Evolutionary conservation across 2,329 filamentous ascomycete genomes (phyloP).

Genomic region (Sporothrix mexicana): DNA sequence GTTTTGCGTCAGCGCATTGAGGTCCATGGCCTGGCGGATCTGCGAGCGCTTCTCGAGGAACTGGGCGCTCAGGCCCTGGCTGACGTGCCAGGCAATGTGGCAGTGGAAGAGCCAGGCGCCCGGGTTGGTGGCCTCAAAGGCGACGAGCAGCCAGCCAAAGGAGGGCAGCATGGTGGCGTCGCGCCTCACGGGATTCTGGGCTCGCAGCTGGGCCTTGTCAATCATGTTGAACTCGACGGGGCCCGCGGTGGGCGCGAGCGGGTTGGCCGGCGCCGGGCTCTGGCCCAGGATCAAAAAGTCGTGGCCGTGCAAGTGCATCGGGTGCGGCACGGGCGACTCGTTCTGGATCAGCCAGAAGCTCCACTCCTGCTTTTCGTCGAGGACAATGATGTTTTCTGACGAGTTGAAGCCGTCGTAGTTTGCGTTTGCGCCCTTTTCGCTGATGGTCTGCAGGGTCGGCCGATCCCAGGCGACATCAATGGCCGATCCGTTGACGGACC

Average conservation of each 20-base stretch:
- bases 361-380: conserved; percentile 39
- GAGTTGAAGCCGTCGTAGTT: neutral
- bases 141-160: conserved; percentile 52
- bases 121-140: conserved; percentile 55
- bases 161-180: conserved; percentile 52
- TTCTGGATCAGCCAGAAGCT: conserved; percentile 45
- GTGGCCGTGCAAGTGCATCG: conserved; percentile 41
- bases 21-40: conserved; percentile 36
- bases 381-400: conserved; percentile 22
- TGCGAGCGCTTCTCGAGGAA: conserved; percentile 48
- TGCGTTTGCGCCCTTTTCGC: conserved; percentile 34
- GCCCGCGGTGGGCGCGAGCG: conserved; percentile 34
- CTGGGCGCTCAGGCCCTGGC: conserved; percentile 55
- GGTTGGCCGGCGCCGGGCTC: conserved; percentile 48
- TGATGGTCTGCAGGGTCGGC: conserved; percentile 46
- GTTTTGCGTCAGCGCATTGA: conserved; percentile 34
- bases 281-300: conserved; percentile 41
- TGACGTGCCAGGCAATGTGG: conserved; percentile 55
- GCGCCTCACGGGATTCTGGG: conserved; percentile 50
- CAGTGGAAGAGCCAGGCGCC: conserved; percentile 54
- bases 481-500: conserved; percentile 41
- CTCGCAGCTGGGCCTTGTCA: conserved; percentile 42
- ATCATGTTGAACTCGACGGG: conserved; percentile 42
- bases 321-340: conserved; percentile 40
- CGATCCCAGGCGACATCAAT: conserved; percentile 48